Evolutionary conservation across 352 stramenopile species (phyloP).

Genomic region (Hyaloperonospora brassicae): DNA sequence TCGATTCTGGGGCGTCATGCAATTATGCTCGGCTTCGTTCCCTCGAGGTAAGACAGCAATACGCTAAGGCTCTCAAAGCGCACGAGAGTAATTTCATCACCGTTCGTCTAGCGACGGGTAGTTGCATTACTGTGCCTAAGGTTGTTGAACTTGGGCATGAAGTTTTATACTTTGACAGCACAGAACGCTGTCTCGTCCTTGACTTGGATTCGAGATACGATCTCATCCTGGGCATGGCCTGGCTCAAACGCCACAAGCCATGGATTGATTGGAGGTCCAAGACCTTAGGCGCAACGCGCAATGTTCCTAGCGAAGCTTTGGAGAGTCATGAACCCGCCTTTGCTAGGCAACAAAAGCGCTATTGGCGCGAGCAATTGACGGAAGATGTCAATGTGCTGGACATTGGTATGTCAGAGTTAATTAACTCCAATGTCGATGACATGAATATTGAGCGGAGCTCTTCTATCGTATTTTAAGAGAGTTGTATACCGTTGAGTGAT

Average conservation of each 20-base stretch:
- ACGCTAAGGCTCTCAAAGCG: too few species aligned
- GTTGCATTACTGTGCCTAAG: background rate
- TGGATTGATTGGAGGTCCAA: background rate
- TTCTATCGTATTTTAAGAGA: too few species aligned
- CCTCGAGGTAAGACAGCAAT: too few species aligned
- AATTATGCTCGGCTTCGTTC: too few species aligned
- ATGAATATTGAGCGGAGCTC: too few species aligned
- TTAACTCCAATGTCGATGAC: too few species aligned
- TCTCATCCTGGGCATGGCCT: background rate
- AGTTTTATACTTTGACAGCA: background rate
- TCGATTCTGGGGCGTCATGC: too few species aligned
- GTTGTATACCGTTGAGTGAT: too few species aligned
- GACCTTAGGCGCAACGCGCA: background rate
- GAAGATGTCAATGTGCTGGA: background rate
- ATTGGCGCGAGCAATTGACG: background rate
- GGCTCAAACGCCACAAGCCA: background rate
- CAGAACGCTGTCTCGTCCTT: background rate
- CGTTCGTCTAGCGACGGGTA: too few species aligned
- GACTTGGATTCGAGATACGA: background rate
- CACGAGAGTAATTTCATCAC: too few species aligned
- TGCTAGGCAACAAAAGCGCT: background rate
- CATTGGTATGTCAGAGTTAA: background rate
- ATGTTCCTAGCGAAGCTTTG: background rate
- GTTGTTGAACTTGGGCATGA: background rate
- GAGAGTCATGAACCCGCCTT: background rate